Evolutionary conservation across 257 asterid species (phyloP).

Genomic region (Solanum appendiculatum): DNA sequence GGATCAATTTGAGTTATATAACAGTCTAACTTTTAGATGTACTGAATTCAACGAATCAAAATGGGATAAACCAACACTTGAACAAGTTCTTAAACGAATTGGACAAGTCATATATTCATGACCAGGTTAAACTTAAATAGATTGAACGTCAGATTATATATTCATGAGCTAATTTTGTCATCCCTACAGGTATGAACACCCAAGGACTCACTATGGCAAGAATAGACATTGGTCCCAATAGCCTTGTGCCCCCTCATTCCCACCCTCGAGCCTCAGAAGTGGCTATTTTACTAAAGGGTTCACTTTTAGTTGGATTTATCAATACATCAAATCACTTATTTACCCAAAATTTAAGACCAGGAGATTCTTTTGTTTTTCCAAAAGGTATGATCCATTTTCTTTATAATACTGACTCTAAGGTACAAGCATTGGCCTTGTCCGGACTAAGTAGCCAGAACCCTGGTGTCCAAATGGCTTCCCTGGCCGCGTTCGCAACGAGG

Average conservation of each 20-base stretch:
- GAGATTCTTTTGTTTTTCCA: conserved; percentile 59
- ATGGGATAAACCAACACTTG: not conserved
- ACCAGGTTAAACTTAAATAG: not conserved
- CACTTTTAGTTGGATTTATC: conserved; percentile 49
- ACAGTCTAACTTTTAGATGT: not conserved
- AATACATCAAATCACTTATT: conserved; percentile 28
- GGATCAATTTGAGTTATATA: not conserved
- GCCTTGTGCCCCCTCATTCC: conserved; percentile 49
- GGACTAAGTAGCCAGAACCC: conserved; percentile 63
- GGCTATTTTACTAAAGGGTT: conserved; percentile 43
- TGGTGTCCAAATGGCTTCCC: conserved; percentile 33
- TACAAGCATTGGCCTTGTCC: conserved; percentile 22
- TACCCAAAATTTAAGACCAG: conserved; percentile 25
- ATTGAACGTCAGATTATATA: not conserved
- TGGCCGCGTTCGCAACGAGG: conserved; percentile 10
- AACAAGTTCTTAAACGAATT: not conserved
- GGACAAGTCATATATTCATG: not conserved
- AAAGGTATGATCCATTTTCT: conserved; percentile 41
- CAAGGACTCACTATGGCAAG: conserved; percentile 56
- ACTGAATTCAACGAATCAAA: not conserved
- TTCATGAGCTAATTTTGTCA: not conserved
- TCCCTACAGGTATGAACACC: conserved; percentile 31
- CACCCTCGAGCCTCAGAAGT: conserved; percentile 72
- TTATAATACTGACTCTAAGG: conserved; percentile 22
- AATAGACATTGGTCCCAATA: conserved; percentile 30